A percentile compares a stretch with the other conserved stretches of the same genome.
These are phyloP conservation scores for Candida ipomoeae DNA, from an alignment of 805 yeast genomes.

Conservation along the genomic window DNA sequence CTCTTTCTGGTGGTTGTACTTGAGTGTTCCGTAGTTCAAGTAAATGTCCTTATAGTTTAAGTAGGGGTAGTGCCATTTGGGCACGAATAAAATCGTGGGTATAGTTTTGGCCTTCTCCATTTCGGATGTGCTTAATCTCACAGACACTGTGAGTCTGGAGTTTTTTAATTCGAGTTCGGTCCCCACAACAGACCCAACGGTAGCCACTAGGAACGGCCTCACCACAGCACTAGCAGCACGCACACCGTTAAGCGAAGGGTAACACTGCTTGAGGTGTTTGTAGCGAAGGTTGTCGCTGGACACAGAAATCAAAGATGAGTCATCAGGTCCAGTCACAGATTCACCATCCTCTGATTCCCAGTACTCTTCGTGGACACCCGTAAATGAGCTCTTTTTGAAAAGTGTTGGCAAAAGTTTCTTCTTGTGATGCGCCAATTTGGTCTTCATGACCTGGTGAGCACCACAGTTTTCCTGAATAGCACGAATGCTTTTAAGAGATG, in stretches of 20 bases:
- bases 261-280: conserved; percentile 31
- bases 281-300: conserved; percentile 15
- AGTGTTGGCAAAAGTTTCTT: conserved; percentile 11
- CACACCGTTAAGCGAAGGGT: conserved; percentile 54
- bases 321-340: conserved; percentile 5
- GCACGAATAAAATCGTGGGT: conserved; percentile 65
- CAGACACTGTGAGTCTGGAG: conserved; percentile 44
- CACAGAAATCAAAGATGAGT: conserved; percentile 11
- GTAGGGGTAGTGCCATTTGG: conserved; percentile 63
- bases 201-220: conserved; percentile 69
- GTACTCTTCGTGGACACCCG: conserved; percentile 4
- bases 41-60: conserved; percentile 45
- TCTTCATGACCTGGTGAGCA: conserved; percentile 8
- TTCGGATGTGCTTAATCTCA: conserved; percentile 22
- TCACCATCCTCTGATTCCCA: conserved; percentile 3
- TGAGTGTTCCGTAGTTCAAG: conserved; percentile 54
- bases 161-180: conserved; percentile 57
- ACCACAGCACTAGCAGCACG: conserved; percentile 72
- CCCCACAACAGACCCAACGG: conserved; percentile 52
- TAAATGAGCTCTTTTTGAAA: conserved; percentile 8
- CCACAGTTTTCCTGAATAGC: conserved; percentile 7
- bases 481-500: conserved; percentile 11
- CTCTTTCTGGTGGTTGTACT: conserved; percentile 48
- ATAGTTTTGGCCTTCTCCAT: background rate
- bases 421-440: conserved; percentile 10